A percentile compares a stretch with the other conserved stretches of the same genome.
phyloP scores from a whole-genome alignment of 495 filamentous ascomycete species.

The Cairneyella variabilis region DNA sequence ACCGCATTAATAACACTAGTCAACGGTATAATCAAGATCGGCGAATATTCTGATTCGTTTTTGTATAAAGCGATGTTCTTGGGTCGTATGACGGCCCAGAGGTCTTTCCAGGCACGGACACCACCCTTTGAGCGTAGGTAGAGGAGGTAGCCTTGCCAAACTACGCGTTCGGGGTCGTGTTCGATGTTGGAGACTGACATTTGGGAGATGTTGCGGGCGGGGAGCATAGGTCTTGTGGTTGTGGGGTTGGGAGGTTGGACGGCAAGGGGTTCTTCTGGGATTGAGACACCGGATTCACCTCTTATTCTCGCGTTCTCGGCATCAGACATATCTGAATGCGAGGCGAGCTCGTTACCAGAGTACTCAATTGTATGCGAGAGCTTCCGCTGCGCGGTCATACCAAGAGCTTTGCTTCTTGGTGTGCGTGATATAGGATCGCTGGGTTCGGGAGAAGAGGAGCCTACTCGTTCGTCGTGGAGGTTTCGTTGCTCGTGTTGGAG shows the following conservation, averaged over 20 bases:
- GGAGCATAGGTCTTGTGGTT: constrained; percentile 25
- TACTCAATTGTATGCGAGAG: constrained; percentile 57
- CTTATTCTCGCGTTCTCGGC: constrained; percentile 41
- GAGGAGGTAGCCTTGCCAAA: constrained; percentile 90
- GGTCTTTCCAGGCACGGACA: constrained; percentile 89
- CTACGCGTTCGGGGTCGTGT: constrained; percentile 63
- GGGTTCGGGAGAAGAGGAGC: constrained; percentile 66
- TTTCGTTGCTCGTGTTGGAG: constrained; percentile 22
- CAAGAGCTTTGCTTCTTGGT: constrained; percentile 28
- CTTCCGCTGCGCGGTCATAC: constrained; percentile 5
- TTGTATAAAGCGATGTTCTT: constrained; percentile 90
- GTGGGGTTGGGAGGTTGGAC: constrained; percentile 13
- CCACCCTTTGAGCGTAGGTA: constrained; percentile 82
- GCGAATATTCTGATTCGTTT: constrained; percentile 85
- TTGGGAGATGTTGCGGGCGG: constrained; percentile 52
- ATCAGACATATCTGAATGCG: constrained; percentile 89
- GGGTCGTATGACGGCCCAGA: constrained; percentile 89
- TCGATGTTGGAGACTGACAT: constrained; percentile 49
- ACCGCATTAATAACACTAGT: constrained; percentile 83
- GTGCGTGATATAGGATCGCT: constrained; percentile 38
- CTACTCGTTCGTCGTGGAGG: constrained; percentile 35
- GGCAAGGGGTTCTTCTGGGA: constrained; percentile 32
- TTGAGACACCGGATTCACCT: constrained; percentile 37
- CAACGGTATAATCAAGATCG: constrained; percentile 76
- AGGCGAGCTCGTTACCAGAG: constrained; percentile 83